Percentiles rank a stretch among this genome's conserved stretches.
Conservation (phyloP, 2,329 filamentous ascomycete genomes). For the Botrytis fragariae region DNA sequence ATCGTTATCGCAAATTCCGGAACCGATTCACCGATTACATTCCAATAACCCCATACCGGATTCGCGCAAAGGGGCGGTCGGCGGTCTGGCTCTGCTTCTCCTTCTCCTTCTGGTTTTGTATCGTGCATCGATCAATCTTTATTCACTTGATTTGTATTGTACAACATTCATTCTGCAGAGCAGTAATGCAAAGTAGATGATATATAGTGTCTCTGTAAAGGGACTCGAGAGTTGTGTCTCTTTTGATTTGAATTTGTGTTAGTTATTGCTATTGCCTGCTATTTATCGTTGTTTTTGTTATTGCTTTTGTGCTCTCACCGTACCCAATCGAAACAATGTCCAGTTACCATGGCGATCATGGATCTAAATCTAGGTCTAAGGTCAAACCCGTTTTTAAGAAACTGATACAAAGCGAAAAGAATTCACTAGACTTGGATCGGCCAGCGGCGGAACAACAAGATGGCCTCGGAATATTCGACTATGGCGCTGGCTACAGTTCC, state of each 20-base stretch:
- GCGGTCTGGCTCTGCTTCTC: conserved; percentile 5
- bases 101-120: conserved; percentile 1
- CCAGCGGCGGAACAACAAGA: conserved; percentile 58
- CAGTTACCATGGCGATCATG: conserved; percentile 29
- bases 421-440: conserved; percentile 60
- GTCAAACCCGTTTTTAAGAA: conserved; percentile 62
- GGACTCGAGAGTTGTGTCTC: conserved; percentile 3
- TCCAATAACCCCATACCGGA: conserved; percentile 7
- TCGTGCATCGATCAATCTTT: conserved; percentile 14
- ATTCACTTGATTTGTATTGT: conserved; percentile 16
- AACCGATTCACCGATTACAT: conserved; percentile 7
- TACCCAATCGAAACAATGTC: conserved; percentile 27
- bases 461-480: conserved; percentile 41
- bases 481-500: conserved; percentile 28
- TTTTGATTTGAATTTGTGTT: conserved; percentile 12
- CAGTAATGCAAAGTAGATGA: conserved; percentile 25
- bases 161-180: conserved; percentile 19
- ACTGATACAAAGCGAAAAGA: conserved; percentile 53
- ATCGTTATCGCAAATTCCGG: conserved; percentile 14
- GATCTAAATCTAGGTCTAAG: conserved; percentile 33
- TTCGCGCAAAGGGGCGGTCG: conserved; percentile 13
- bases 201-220: conserved; percentile 17
- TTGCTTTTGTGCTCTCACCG: conserved; percentile 14
- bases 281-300: not conserved
- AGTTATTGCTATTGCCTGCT: not conserved